Evolutionary conservation across 2,329 filamentous ascomycete genomes (phyloP).

Genomic region (Epicoccum nigrum): DNA sequence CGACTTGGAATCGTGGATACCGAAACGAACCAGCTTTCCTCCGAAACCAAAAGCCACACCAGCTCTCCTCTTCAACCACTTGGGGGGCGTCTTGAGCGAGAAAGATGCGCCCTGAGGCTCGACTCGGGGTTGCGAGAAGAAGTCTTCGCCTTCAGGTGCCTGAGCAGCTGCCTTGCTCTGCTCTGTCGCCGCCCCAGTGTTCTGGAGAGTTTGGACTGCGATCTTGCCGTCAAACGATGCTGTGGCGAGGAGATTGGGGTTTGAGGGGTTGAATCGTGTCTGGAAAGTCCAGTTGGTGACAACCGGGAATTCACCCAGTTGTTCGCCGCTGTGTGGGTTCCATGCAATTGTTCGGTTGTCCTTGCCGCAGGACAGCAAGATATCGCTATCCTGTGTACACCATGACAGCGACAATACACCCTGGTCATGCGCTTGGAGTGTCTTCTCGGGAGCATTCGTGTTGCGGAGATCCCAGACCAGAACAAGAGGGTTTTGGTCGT

Average conservation of each 20-base stretch:
- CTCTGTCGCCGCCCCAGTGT: conserved; percentile 79
- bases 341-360: conserved; percentile 95
- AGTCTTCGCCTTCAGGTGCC: conserved; percentile 87
- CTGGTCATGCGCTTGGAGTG: conserved; percentile 88
- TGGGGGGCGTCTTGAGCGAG: conserved; percentile 82
- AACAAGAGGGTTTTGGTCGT: conserved; percentile 87
- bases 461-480: conserved; percentile 95
- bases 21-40: conserved; percentile 84
- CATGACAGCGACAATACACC: conserved; percentile 93
- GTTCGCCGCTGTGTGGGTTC: conserved; percentile 91
- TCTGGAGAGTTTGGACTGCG: conserved; percentile 89
- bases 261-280: conserved; percentile 90
- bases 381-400: conserved; percentile 88
- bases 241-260: conserved; percentile 89
- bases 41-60: conserved; percentile 95
- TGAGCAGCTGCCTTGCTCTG: conserved; percentile 63
- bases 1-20: conserved; percentile 71
- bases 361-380: conserved; percentile 92
- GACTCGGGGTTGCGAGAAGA: conserved; percentile 91
- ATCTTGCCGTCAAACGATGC: conserved; percentile 98
- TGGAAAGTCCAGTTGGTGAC: conserved; percentile 99
- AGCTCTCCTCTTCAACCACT: conserved; percentile 84
- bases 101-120: conserved; percentile 92
- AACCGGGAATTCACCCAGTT: conserved; percentile 90
- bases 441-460: conserved; percentile 90